Conservation (phyloP, 345 rosid genomes). For the Eucalyptus viminalis region DNA sequence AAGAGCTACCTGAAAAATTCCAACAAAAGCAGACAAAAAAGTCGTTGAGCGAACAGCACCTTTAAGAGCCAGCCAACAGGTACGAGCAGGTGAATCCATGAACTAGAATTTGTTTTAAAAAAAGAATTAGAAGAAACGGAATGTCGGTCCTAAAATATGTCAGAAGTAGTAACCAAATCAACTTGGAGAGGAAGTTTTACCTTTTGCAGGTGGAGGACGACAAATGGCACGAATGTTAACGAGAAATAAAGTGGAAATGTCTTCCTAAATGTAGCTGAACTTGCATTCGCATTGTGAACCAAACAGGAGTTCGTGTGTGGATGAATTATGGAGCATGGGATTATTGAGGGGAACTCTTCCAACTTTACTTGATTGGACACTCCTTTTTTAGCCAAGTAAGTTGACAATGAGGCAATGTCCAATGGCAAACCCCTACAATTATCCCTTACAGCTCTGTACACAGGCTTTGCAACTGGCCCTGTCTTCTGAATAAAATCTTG, state of each 20-base stretch:
- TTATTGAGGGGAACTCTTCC: slow-evolving; percentile 71
- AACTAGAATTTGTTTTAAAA: slow-evolving; percentile 29
- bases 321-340: slow-evolving; percentile 91
- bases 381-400: slow-evolving; percentile 43
- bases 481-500: slow-evolving; percentile 94
- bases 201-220: slow-evolving; percentile 86
- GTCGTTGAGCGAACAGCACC: slow-evolving; percentile 89
- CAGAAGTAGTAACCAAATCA: neutral
- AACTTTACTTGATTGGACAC: slow-evolving; percentile 36
- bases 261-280: slow-evolving; percentile 87
- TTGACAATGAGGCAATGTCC: slow-evolving; percentile 62
- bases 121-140: neutral
- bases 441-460: slow-evolving; percentile 86
- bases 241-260: slow-evolving; percentile 97
- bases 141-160: neutral
- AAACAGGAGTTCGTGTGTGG: slow-evolving; percentile 74
- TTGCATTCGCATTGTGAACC: slow-evolving; percentile 75
- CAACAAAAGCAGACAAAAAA: slow-evolving; percentile 97
- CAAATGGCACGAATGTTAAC: slow-evolving; percentile 95
- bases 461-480: slow-evolving; percentile 87
- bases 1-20: slow-evolving; percentile 77
- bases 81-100: slow-evolving; percentile 79
- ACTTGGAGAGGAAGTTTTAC: slow-evolving; percentile 22
- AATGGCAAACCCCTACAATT: slow-evolving; percentile 86
- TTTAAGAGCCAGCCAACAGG: slow-evolving; percentile 77